Base-by-base conservation (phyloP, 2,329 filamentous ascomycete species). In the Xylariaceae sp. region DNA sequence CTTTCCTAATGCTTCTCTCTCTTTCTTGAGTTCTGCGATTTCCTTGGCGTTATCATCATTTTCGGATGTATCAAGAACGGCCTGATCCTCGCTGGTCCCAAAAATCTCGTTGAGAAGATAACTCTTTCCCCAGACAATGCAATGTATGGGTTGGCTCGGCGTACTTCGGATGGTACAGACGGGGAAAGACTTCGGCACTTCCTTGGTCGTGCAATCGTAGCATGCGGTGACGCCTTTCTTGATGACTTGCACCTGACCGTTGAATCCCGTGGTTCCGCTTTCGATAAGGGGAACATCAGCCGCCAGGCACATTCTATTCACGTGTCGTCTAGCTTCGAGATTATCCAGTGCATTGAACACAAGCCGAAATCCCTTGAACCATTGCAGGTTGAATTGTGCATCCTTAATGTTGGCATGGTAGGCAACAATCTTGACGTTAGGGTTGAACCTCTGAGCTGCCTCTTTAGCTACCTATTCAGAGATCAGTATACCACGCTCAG, bases 281-380 rank as follows among this genome's bases (percentile, higher is more conserved):
- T 99, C 95, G 52, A 99, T 90, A 63, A 99, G 77, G 9, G 95
- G 92, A 23, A 98, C 87, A 68, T 95, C 84, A 9, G 95, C 93
- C 1, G 93, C 91, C 64, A 99, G 77, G 69, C 95, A 98, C 95
- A 99, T 98, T 73, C 88, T 90, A 74, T 99, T 99, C 63, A 98
- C 95, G 79, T 98, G 93, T 48, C 94, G 87, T 64, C 95, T 83
- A 19, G 95, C 95, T 55, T 97, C 93, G 24, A 99, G 80, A 67
- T 99, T 99, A 75, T 99, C 95, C 34, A 99, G 82, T 48, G 95
- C 95, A 75, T 99, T 99, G 81, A 99, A 98, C 7, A 97, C 93
- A 23, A 98, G 78, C 45, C 82, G 82, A 73, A 98, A 99, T 6
- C 80, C 76, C 65, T 85, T 82, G 72, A 97, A 99, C 91, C 94